These are phyloP conservation scores for Didymella lethalis DNA, from an alignment of 2,329 filamentous ascomycete genomes.

Conservation along the genomic window DNA sequence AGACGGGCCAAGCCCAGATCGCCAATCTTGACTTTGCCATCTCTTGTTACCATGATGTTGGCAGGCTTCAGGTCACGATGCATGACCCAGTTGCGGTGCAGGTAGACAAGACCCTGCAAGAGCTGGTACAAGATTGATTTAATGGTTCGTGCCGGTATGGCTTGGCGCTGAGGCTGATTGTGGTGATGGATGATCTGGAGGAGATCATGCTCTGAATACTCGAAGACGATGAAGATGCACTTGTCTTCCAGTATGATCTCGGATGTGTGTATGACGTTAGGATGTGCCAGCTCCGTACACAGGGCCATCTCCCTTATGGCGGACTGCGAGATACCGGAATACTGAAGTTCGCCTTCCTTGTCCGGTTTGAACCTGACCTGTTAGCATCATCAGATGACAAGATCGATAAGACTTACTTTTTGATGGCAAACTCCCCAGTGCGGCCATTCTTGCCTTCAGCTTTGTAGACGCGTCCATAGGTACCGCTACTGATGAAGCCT, in stretches of 20 bases:
- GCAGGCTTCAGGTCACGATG: constrained; percentile 97
- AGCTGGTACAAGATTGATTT: constrained; percentile 96
- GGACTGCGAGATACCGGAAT: constrained; percentile 97
- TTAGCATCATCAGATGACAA: constrained; percentile 25
- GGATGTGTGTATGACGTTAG: constrained; percentile 87
- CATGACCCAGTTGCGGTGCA: constrained; percentile 96
- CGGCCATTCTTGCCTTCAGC: constrained; percentile 78
- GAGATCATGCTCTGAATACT: constrained; percentile 97
- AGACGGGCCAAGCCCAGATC: constrained; percentile 90
- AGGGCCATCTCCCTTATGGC: constrained; percentile 97
- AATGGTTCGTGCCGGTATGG: constrained; percentile 86
- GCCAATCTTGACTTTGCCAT: constrained; percentile 90
- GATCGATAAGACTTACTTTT: constrained; percentile 70
- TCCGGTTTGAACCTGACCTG: constrained; percentile 81
- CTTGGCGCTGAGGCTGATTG: constrained; percentile 84
- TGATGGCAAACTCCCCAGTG: constrained; percentile 92
- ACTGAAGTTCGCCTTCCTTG: constrained; percentile 96
- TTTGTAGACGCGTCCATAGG: constrained; percentile 98
- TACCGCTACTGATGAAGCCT: constrained; percentile 97
- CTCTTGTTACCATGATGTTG: constrained; percentile 97
- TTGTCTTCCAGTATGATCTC: constrained; percentile 99
- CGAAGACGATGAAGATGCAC: constrained; percentile 99
- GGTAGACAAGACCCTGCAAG: constrained; percentile 90
- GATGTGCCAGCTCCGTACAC: constrained; percentile 87
- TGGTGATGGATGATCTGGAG: constrained; percentile 99